Percentiles rank a stretch among this genome's conserved stretches.
Evolutionary conservation across 1,284 basidiomycete genomes (phyloP).

Genomic region (Ganoderma lucidum): DNA sequence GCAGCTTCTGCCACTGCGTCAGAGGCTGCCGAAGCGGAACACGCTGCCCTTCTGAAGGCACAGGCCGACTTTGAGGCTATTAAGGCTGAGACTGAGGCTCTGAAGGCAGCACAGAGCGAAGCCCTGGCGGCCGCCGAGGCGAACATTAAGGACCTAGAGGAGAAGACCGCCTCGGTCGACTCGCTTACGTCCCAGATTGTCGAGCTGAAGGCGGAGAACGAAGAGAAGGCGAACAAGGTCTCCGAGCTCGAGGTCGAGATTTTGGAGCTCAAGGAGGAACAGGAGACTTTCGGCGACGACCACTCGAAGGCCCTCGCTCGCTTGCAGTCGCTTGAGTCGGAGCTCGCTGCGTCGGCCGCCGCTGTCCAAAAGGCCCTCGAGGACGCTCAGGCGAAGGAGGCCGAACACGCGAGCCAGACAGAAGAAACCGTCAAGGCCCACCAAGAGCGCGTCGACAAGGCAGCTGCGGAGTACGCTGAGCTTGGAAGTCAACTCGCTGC

Average conservation of each 20-base stretch:
- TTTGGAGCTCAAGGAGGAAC: conserved; percentile 76
- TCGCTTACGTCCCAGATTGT: conserved; percentile 61
- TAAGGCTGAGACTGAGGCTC: conserved; percentile 57
- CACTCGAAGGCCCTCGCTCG: conserved; percentile 54
- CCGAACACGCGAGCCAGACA: conserved; percentile 50
- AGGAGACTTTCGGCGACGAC: conserved; percentile 71
- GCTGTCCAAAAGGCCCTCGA: conserved; percentile 60
- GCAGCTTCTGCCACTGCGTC: conserved; percentile 51
- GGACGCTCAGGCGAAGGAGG: conserved; percentile 59
- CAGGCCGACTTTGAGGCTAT: conserved; percentile 66
- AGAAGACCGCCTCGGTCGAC: conserved; percentile 52
- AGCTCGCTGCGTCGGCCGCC: conserved; percentile 55
- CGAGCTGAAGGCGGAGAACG: conserved; percentile 69
- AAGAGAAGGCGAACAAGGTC: conserved; percentile 78
- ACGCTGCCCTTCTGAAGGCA: conserved; percentile 69
- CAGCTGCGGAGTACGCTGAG: conserved; percentile 54
- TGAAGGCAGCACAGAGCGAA: conserved; percentile 59
- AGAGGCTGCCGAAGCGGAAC: conserved; percentile 64
- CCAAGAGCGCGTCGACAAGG: conserved; percentile 52
- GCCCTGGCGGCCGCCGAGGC: conserved; percentile 55
- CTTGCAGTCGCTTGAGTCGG: conserved; percentile 60
- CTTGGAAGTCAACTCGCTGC: conserved; percentile 54
- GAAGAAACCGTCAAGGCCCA: conserved; percentile 55
- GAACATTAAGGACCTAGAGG: conserved; percentile 54
- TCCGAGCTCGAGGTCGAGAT: conserved; percentile 83